These are phyloP conservation scores for Xylariomycetidae sp. DNA, from an alignment of 2,329 filamentous ascomycete genomes.

Conservation along the genomic window DNA sequence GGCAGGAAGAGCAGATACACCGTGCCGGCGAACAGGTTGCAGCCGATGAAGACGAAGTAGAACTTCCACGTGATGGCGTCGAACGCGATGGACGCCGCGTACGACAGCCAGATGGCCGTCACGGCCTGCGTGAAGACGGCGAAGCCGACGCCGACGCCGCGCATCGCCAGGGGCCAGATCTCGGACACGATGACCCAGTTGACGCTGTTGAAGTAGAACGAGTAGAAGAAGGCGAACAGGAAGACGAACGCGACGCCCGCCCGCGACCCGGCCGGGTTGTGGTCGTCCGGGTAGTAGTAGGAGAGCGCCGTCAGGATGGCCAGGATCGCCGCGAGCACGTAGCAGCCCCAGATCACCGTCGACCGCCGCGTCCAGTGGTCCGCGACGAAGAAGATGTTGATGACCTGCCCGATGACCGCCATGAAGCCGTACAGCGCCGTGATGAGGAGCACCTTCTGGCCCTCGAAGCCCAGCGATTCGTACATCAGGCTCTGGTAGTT, in stretches of 20 bases:
- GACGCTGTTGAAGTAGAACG: constrained; percentile 29
- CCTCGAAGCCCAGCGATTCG: constrained; percentile 42
- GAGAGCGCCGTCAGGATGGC: constrained; percentile 19
- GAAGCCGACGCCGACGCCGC: constrained; percentile 20
- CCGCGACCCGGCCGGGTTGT: constrained; percentile 15
- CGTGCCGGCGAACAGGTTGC: constrained; percentile 23
- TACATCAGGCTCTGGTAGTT: constrained; percentile 31
- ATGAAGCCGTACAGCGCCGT: constrained; percentile 38
- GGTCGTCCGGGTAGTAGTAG: constrained; percentile 10
- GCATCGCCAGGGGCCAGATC: constrained; percentile 23
- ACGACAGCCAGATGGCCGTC: constrained; percentile 27
- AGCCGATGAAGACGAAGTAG: constrained; percentile 30
- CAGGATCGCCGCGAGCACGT: constrained; percentile 12
- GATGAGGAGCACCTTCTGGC: constrained; percentile 42
- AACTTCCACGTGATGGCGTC: constrained; percentile 25
- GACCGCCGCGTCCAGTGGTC: constrained; percentile 25
- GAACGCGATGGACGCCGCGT: constrained; percentile 23
- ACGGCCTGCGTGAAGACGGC: constrained; percentile 24
- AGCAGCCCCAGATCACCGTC: constrained; percentile 13
- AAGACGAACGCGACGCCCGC: constrained; percentile 29
- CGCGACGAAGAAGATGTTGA: constrained; percentile 23
- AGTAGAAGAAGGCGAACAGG: constrained; percentile 24
- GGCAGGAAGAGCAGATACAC: constrained; percentile 31
- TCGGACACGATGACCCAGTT: constrained; percentile 27
- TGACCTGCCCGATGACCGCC: constrained; percentile 24